Base-by-base conservation (phyloP, 2,329 filamentous ascomycete species). In the Neofusicoccum sp. region DNA sequence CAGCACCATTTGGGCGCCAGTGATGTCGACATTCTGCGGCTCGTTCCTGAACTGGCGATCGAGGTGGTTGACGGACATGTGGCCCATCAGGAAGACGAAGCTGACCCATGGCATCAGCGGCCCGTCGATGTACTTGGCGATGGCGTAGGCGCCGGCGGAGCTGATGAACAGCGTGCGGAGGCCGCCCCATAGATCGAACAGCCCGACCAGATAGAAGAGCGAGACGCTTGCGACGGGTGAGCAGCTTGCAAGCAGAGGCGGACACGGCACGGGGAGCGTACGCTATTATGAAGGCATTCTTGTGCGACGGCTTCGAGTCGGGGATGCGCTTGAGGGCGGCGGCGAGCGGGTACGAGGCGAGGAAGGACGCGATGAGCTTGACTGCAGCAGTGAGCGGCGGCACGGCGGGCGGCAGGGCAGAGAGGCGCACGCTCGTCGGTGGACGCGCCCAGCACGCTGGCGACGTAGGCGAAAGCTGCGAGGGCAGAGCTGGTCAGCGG, bases 71-170 rank as follows among this genome's bases (percentile, higher is more conserved):
- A 94, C 76, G 49, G 93, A 94, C 89, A 98, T 91, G 78, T 99
- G 94, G 62, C 89, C 89, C 94, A 99, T 98, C 63, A 97, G 81
- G 73, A 96, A 97, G 56, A 92, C 82, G 77, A 99, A 99, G 64
- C 88, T 93, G 56, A 97, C 83, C 95, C 95, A 99, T 80, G 95
- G 95, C 95, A 99, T 99, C 74, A 94, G 91, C 0, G 92, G 92
- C 22, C 92, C 93, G 68, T 92, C 85, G 48, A 98, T 81, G 74
- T 88, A 93, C 68, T 89, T 87, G 59, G 94, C 90, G 69, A 99
- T 95, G 67, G 84, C 81, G 74, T 97, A 99, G 56, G 91, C 87
- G 56, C 87, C 93, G 16, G 84, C 85, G 0, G 94, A 87, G 73
- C 91, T 93, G 73, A 96, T 88, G 64, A 90, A 75, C 43, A 99